A percentile compares a stretch with the other conserved stretches of the same genome.
Evolutionary conservation across 768 basidiomycete species (phyloP).

Genomic region (Tricholoma terreum): DNA sequence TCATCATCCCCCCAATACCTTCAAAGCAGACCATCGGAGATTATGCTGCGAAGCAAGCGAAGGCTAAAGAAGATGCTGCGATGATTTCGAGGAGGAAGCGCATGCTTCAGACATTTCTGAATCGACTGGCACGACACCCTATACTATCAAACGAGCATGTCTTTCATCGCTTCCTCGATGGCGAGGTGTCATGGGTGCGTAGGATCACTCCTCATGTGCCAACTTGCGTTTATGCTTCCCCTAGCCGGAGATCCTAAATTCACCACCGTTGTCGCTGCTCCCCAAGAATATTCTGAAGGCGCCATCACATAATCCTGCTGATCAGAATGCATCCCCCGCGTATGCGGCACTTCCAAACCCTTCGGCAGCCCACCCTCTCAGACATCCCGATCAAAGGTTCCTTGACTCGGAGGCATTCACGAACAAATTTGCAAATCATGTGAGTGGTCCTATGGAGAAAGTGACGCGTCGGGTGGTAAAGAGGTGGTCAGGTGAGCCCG

Average conservation of each 20-base stretch:
- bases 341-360: conserved; percentile 89
- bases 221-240: conserved; percentile 2
- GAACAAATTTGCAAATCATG: conserved; percentile 89
- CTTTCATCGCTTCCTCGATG: conserved; percentile 93
- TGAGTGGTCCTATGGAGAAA: conserved; percentile 93
- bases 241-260: conserved; percentile 89
- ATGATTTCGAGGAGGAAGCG: conserved; percentile 91
- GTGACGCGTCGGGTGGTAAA: conserved; percentile 90
- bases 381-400: conserved; percentile 92
- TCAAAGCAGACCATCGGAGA: conserved; percentile 94
- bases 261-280: conserved; percentile 84
- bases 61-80: conserved; percentile 92
- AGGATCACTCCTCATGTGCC: background rate
- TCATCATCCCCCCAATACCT: conserved; percentile 97
- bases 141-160: conserved; percentile 95
- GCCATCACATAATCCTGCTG: conserved; percentile 91
- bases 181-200: conserved; percentile 92
- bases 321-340: conserved; percentile 64
- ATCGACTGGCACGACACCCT: conserved; percentile 86
- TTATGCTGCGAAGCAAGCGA: conserved; percentile 94
- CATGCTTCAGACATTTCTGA: conserved; percentile 94
- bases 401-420: conserved; percentile 96
- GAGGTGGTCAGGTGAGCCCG: conserved; percentile 81
- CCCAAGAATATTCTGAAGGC: conserved; percentile 97
- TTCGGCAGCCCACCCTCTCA: conserved; percentile 82